These are phyloP conservation scores for Pholiota microspora DNA, from an alignment of 768 basidiomycete genomes.

Conservation along the genomic window DNA sequence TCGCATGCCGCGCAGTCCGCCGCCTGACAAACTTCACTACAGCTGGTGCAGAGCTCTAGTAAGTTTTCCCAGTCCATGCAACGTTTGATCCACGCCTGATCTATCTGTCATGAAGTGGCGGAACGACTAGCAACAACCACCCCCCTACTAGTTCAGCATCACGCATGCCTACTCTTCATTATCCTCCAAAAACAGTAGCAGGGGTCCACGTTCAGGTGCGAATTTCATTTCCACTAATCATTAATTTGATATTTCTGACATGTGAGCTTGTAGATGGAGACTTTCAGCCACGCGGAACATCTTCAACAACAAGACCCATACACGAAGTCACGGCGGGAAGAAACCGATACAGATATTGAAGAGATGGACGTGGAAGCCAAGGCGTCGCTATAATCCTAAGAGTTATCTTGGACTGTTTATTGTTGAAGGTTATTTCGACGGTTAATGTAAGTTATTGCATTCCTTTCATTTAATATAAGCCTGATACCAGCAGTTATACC, in stretches of 20 bases:
- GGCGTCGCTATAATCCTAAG: constrained; percentile 13
- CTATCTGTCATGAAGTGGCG: constrained; percentile 17
- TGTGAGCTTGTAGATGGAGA: constrained; percentile 39
- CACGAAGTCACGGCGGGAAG: constrained; percentile 20
- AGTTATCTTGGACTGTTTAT: background rate
- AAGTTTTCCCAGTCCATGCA: too few relatives aligned
- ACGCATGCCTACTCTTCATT: constrained; percentile 12
- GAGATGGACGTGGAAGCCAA: constrained; percentile 29
- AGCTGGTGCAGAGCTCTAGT: constrained; percentile 44
- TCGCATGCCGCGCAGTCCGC: constrained; percentile 59
- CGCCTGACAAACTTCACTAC: constrained; percentile 51
- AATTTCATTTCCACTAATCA: background rate
- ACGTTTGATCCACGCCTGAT: too few relatives aligned
- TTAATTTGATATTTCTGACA: background rate
- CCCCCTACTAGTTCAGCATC: constrained; percentile 18
- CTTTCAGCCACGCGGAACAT: constrained; percentile 38
- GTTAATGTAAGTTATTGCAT: background rate
- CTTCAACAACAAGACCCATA: constrained; percentile 21
- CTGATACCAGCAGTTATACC: background rate
- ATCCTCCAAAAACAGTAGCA: constrained; percentile 14
- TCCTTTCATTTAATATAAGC: background rate
- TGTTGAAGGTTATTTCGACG: background rate
- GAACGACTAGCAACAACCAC: constrained; percentile 13
- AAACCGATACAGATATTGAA: constrained; percentile 32
- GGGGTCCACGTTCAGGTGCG: constrained; percentile 49